Evolutionary conservation across 345 rosid genomes (phyloP).

Genomic region (Hevea brasiliensis): DNA sequence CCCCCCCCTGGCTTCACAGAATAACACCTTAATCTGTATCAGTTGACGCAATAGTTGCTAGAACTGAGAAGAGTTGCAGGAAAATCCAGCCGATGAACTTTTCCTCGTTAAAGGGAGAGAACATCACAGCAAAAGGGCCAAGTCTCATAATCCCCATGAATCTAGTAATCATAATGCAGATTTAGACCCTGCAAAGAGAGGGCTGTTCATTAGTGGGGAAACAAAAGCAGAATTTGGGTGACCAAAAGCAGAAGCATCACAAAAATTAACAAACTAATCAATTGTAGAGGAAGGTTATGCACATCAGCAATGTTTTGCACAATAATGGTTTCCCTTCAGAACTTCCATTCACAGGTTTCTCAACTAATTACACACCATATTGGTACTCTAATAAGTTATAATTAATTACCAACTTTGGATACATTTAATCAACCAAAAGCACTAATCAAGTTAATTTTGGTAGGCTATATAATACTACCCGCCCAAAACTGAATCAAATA

Average conservation of each 20-base stretch:
- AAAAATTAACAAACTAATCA: background rate
- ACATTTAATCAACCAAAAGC: background rate
- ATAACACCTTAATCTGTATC: background rate
- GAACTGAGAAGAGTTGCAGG: background rate
- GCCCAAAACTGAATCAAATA: too few species aligned
- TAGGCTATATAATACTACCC: too few species aligned
- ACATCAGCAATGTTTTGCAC: too few species aligned
- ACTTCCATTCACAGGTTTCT: too few species aligned
- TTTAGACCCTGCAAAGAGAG: constrained; percentile 12
- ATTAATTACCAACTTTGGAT: too few species aligned
- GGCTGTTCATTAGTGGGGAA: background rate
- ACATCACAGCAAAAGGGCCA: background rate
- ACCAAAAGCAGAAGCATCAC: background rate
- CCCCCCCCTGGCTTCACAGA: background rate
- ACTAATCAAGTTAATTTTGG: background rate
- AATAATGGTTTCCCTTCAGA: too few species aligned
- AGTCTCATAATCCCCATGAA: background rate
- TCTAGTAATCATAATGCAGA: constrained; percentile 1
- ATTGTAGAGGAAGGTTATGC: too few species aligned
- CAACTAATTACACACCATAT: too few species aligned
- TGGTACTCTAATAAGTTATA: too few species aligned
- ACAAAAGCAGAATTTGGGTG: background rate
- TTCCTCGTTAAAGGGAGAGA: background rate
- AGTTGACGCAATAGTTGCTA: background rate
- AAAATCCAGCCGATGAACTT: background rate